These are phyloP conservation scores for Angomonas desouzai DNA, from an alignment of 208 protist genomes.

Conservation along the genomic window DNA sequence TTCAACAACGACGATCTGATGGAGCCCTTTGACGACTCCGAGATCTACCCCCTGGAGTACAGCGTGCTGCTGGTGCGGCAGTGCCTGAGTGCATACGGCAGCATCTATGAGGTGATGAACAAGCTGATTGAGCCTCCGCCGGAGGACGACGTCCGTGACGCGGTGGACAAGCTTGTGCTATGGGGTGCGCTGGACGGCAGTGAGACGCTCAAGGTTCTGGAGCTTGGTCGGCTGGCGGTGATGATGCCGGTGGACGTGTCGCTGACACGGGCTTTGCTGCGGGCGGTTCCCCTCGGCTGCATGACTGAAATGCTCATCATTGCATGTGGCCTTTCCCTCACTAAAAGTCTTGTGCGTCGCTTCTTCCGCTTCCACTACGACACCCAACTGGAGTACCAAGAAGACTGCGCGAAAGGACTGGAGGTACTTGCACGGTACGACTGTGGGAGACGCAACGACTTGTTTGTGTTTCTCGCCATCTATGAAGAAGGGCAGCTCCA, in stretches of 20 bases:
- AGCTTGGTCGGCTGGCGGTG: slow-evolving; percentile 19
- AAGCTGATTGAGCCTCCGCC: slow-evolving; percentile 22
- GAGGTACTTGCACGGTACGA: slow-evolving; percentile 2
- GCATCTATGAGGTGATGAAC: slow-evolving; percentile 18
- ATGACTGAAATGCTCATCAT: slow-evolving; percentile 21
- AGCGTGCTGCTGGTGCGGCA: slow-evolving; percentile 20
- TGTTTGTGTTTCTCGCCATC: slow-evolving; percentile 14
- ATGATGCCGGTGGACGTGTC: slow-evolving; percentile 18
- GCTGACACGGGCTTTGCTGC: slow-evolving; percentile 16
- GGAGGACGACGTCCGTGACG: slow-evolving; percentile 10
- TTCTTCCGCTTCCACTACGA: slow-evolving; percentile 18
- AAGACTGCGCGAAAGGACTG: slow-evolving; percentile 4
- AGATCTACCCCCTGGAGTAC: slow-evolving; percentile 26
- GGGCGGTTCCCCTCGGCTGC: slow-evolving; percentile 16
- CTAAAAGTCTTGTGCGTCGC: slow-evolving; percentile 12
- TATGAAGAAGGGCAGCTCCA: slow-evolving; percentile 16
- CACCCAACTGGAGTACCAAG: slow-evolving; percentile 15
- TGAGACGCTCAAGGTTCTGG: slow-evolving; percentile 12
- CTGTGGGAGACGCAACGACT: slow-evolving; percentile 20
- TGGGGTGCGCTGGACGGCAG: slow-evolving; percentile 20
- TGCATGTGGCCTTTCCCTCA: slow-evolving; percentile 15
- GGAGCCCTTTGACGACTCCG: slow-evolving; percentile 21
- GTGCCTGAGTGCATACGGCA: slow-evolving; percentile 17
- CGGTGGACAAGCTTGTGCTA: slow-evolving; percentile 13
- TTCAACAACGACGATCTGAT: slow-evolving; percentile 7